Evolutionary conservation across 768 basidiomycete genomes (phyloP).

Genomic region (Porphyrellus cyaneotinctus): DNA sequence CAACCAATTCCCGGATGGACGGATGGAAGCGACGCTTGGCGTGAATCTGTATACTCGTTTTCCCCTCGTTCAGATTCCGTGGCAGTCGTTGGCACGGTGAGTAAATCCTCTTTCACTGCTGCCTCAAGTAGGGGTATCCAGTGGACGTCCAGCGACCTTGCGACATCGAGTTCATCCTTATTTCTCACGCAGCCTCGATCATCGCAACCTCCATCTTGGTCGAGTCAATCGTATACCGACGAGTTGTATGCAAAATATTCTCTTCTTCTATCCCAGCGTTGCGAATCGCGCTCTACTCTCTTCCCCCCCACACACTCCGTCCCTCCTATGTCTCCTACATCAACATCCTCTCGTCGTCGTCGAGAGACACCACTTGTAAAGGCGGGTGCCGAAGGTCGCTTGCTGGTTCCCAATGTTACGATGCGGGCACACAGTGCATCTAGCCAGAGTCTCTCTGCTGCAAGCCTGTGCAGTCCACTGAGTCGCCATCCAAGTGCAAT

Average conservation of each 20-base stretch:
- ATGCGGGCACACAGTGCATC: slow-evolving; percentile 31
- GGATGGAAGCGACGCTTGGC: slow-evolving; percentile 64
- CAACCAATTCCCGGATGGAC: slow-evolving; percentile 63
- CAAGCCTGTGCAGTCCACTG: slow-evolving; percentile 35
- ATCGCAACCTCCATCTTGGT: slow-evolving; percentile 24
- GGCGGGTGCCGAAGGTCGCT: slow-evolving; percentile 58
- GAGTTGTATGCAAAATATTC: slow-evolving; percentile 55
- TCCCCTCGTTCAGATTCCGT: slow-evolving; percentile 37
- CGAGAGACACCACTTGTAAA: slow-evolving; percentile 55
- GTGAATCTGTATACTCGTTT: slow-evolving; percentile 57
- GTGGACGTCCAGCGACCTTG: slow-evolving; percentile 40
- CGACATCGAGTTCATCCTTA: slow-evolving; percentile 16
- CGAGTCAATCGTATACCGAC: slow-evolving; percentile 35
- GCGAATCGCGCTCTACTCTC: slow-evolving; percentile 45
- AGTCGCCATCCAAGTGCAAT: slow-evolving; percentile 40
- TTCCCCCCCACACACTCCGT: slow-evolving; percentile 35
- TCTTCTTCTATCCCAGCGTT: slow-evolving; percentile 50
- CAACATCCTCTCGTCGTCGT: slow-evolving; percentile 34
- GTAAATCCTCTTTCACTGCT: slow-evolving; percentile 44
- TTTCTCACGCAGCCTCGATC: slow-evolving; percentile 22
- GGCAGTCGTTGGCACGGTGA: slow-evolving; percentile 27
- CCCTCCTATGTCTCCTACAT: slow-evolving; percentile 34
- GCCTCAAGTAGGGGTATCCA: slow-evolving; percentile 50
- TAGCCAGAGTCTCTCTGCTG: slow-evolving; percentile 29
- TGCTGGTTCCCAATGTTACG: slow-evolving; percentile 50